Base-by-base conservation (phyloP, 2,329 filamentous ascomycete species). In the Alternaria postmessia region DNA sequence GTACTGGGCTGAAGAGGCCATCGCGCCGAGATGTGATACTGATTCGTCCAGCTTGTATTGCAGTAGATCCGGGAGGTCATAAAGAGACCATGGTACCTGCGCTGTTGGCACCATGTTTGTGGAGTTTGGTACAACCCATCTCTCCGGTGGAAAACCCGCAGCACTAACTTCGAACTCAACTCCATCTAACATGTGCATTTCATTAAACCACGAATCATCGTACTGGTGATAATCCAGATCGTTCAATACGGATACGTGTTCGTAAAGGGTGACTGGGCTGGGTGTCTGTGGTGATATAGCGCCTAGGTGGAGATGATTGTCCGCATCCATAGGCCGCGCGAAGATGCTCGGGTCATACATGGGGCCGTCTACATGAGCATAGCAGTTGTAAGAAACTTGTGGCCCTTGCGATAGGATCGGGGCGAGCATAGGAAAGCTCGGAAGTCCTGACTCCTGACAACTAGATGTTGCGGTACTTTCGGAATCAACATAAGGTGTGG, bases 221-320 rank as follows among this genome's bases (percentile, higher is more conserved):
- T 61, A 62, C 46, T 71, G 63, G 52, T 71, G 72, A 16, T 58
- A 63, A 28, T 72, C 69, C 11, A 69, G 61, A 12, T 61, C 48
- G 22, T 75, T 66, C 8, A 59, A 38, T 7, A 70, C 58, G 24
- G 69, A 38, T 18, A 75, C 26, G 3, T 66, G 65, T 16, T 76
- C 71, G n/a, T 67, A 51, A 43, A 66, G 69, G 1, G 59, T 32
- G 32, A 71, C 69, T 2, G 70, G 66, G n/a, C 72, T 70, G 9
- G 75, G 75, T 22, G 75, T 78, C 12, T 72, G 72, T 7, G 74
- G 74, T 3, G 73, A 75, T 36, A 30, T 70, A 52, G 20, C 67
- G 64, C n/a, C 72, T 63, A 26, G 70, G 67, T 41, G 53, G 57
- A 16, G 64, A 54, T 66, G 71, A 39, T 30, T 49, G 56, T 63